phyloP scores from a whole-genome alignment of 768 basidiomycete genomes.

The Sarcomyxa edulis region DNA sequence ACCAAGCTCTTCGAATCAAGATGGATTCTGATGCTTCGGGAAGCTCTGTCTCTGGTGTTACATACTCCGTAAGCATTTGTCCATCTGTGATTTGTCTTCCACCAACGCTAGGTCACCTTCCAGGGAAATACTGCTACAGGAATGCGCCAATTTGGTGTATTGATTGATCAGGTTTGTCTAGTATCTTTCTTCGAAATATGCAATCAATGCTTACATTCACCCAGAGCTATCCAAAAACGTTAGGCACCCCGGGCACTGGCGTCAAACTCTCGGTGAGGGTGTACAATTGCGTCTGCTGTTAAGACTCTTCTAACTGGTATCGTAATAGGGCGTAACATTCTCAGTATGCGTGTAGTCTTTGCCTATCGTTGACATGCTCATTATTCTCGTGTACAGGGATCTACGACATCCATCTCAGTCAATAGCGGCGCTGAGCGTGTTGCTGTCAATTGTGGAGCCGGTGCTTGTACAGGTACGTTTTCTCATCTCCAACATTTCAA shows the following conservation, averaged over 20 bases:
- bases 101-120: not conserved
- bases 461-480: conserved; percentile 41
- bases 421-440: conserved; percentile 35
- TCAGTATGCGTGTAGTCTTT: too few relatives aligned
- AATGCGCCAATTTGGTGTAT: conserved; percentile 42
- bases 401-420: conserved; percentile 38
- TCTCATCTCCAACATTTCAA: not conserved
- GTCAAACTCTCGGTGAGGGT: conserved; percentile 49
- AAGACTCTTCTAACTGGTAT: too few relatives aligned
- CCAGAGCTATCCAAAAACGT: conserved; percentile 50
- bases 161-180: conserved; percentile 51
- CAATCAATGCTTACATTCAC: conserved; percentile 2
- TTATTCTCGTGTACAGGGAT: conserved; percentile 44
- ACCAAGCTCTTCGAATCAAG: conserved; percentile 60
- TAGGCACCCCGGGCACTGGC: conserved; percentile 52
- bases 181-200: not conserved
- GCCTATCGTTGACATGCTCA: too few relatives aligned
- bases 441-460: conserved; percentile 51
- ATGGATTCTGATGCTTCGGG: conserved; percentile 38
- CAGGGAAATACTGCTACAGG: conserved; percentile 53
- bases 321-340: too few relatives aligned
- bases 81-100: not conserved
- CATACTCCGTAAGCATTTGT: conserved; percentile 33
- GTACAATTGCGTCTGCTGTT: not conserved
- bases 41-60: conserved; percentile 43